Conservation (phyloP, 1,284 basidiomycete genomes). For the Melampsora abietis-canadensis region DNA sequence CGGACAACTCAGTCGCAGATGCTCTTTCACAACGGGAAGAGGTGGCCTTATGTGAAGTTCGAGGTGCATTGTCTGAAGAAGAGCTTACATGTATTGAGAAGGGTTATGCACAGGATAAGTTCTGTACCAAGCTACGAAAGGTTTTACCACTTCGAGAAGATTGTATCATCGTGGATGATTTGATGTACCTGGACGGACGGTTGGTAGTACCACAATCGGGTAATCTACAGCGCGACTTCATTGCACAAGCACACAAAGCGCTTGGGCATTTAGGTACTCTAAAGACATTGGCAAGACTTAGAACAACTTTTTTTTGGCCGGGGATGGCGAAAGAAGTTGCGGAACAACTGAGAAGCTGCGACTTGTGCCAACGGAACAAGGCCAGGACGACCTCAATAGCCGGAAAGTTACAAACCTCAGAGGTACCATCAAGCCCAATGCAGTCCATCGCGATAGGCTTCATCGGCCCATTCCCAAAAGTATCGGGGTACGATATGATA, state of each 20-base stretch:
- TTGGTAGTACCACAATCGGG: not conserved
- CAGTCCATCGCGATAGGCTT: not conserved
- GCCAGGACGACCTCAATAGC: not conserved
- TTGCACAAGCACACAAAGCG: not conserved
- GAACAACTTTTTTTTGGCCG: not conserved
- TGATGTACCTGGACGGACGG: not conserved
- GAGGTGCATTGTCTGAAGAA: too few relatives aligned
- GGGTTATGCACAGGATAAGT: not conserved
- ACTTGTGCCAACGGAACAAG: not conserved
- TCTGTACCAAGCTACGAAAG: not conserved
- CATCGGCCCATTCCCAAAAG: not conserved
- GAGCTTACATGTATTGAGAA: too few relatives aligned
- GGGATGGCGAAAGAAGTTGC: not conserved
- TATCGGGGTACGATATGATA: not conserved
- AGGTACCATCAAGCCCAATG: not conserved
- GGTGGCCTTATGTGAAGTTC: too few relatives aligned
- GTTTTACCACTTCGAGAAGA: not conserved
- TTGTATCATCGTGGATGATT: not conserved
- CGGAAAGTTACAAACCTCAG: conserved; percentile 6
- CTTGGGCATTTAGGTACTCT: not conserved
- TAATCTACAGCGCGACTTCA: not conserved
- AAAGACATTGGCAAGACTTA: not conserved
- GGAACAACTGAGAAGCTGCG: not conserved
- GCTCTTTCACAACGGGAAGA: not conserved
- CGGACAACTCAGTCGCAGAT: conserved; percentile 4